Base-by-base conservation (phyloP, 2,329 filamentous ascomycete genomes). In the Sordariomycetes sp. region DNA sequence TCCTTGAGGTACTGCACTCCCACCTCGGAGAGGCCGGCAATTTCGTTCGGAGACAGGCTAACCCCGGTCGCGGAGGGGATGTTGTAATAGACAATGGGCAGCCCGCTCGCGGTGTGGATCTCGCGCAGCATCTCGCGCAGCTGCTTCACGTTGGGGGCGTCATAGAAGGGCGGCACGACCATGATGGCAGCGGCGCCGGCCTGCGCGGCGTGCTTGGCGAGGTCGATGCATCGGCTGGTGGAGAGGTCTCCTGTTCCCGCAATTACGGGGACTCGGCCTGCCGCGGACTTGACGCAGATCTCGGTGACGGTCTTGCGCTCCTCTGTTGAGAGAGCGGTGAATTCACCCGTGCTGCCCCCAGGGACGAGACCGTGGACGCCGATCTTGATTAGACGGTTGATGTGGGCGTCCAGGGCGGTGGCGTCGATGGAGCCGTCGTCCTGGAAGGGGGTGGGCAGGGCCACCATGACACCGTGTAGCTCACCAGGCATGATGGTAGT, bases 151-250 rank as follows among this genome's bases (percentile, higher is more conserved):
- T 66, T 73, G 34, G 73, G 67, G 0, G 76, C 69, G 52, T 79
- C 76, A 61, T 79, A 79, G 66, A 73, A 79, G 0, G 76, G 76
- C 5, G 76, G 76, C 0, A 79, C 75, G 14, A 78, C 71, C 76
- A 79, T 79, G 0, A 75, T 63, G 0, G 75, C 74, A 71, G 95
- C 94, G 65, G 87, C 83, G 61, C 91, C 91, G 14, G 89, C 87
- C 59, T 75, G 73, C 40, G 89, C 88, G 2, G 92, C 96, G 73
- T 90, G 80, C 69, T 83, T 77, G 55, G 96, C 89, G 20, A 96
- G 80, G 66, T 87, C 82, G 59, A 89, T 78, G 57, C 84, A 1
- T 69, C 66, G 0, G 75, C 75, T 62, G 1, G 75, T 77, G 0
- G 73, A 73, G 1, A 74, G 67, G 48, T 71, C 72, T n/a, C 76